Conservation (phyloP, 768 basidiomycete species). For the Tylopilus balloui region DNA sequence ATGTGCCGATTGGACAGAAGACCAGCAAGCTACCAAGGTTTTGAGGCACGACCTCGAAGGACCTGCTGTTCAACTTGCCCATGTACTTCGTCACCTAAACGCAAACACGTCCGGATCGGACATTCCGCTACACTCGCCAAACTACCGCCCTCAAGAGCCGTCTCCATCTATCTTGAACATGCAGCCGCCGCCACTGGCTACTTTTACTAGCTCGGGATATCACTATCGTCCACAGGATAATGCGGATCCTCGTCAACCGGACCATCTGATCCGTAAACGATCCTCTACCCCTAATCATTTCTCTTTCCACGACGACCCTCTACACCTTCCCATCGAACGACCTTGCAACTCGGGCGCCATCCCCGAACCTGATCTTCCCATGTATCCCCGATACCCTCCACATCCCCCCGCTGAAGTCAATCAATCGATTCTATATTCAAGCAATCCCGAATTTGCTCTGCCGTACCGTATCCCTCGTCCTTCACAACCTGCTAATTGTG, state of each 20-base stretch:
- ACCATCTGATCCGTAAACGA: slow-evolving; percentile 26
- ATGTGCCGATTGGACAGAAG: slow-evolving; percentile 76
- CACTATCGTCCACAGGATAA: slow-evolving; percentile 29
- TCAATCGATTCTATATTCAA: slow-evolving; percentile 18
- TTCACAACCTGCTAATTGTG: slow-evolving; percentile 8
- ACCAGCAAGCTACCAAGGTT: slow-evolving; percentile 58
- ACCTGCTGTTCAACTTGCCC: slow-evolving; percentile 54
- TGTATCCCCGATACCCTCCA: slow-evolving; percentile 16
- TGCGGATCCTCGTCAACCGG: slow-evolving; percentile 13
- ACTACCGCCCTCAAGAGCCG: slow-evolving; percentile 30
- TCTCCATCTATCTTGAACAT: slow-evolving; percentile 36
- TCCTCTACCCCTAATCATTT: slow-evolving; percentile 18
- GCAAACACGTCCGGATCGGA: slow-evolving; percentile 31
- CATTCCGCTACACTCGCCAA: slow-evolving; percentile 35
- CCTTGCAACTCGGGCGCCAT: slow-evolving; percentile 4
- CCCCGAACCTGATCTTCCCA: slow-evolving; percentile 6
- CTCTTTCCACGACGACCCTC: slow-evolving; percentile 10
- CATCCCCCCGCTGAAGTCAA: slow-evolving; percentile 5
- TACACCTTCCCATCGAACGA: slow-evolving; percentile 9
- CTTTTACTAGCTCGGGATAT: slow-evolving; percentile 28
- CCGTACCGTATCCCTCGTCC: slow-evolving; percentile 12
- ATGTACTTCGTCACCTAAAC: slow-evolving; percentile 48
- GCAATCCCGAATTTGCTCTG: slow-evolving; percentile 8
- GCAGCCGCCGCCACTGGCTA: slow-evolving; percentile 37
- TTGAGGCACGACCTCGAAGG: slow-evolving; percentile 65